Base-by-base conservation (phyloP, 1,284 basidiomycete species). In the Naganishia sp. region DNA sequence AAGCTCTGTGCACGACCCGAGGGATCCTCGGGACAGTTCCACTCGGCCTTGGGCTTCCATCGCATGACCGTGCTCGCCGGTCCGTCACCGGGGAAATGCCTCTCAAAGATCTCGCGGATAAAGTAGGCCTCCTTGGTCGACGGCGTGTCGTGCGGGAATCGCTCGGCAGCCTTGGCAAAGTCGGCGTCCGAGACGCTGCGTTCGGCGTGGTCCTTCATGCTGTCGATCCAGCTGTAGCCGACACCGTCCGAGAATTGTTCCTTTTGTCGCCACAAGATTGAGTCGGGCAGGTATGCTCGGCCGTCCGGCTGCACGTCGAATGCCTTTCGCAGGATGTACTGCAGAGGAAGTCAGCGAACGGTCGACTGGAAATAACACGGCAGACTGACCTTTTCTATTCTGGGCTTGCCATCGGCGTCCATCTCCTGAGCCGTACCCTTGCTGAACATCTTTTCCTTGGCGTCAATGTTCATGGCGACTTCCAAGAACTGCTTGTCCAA, bases 221-320 rank as follows among this genome's bases (percentile, higher is more conserved):
- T 94, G 75, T 99, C 96, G 76, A 99, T 99, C 96, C 96, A 99
- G 52, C 92, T 96, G 82, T 99, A 99, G 32, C 96, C 96, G 66
- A 99, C 96, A 68, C 96, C 96, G 77, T 99, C 96, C 13, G 93
- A 96, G 83, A 99, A 99, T 76, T 98, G 94, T 81, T 99, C 96
- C 81, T 99, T 99, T 79, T 99, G 96, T 69, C 96, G 86, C 96
- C 96, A 99, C 47, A 99, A 85, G 73, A 99, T 98, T 42, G 89
- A 90, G 69, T 86, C 86, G 23, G 96, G 96, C 63, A 99, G 86
- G 82, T 98, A 99, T 4, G 94, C 88, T 88, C 95, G 83, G 47
- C 83, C 80, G 69, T 90, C 89, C 3, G 90, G 89, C 1, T 90
- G 81, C 71, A 86, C 86, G 78, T 99, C 96, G 80, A 99, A 99